Conservation (phyloP, 1,284 basidiomycete species). For the Sporisorium reilianum region DNA sequence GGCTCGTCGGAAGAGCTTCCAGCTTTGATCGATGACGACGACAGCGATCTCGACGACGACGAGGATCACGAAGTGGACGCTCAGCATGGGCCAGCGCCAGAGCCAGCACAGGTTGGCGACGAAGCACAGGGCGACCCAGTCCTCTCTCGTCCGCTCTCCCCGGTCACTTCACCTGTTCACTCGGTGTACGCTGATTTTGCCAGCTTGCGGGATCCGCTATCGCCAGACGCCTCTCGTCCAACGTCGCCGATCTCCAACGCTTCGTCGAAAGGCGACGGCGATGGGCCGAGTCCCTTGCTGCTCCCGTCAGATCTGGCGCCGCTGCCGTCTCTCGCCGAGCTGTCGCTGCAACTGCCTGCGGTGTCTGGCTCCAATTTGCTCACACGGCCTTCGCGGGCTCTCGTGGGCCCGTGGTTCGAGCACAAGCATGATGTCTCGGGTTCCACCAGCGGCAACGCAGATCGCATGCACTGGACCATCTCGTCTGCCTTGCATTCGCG, state of each 20-base stretch:
- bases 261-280: slow-evolving; percentile 39
- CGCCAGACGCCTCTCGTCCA: slow-evolving; percentile 36
- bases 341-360: slow-evolving; percentile 31
- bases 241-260: slow-evolving; percentile 44
- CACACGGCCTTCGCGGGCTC: slow-evolving; percentile 9
- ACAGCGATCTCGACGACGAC: slow-evolving; percentile 49
- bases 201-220: slow-evolving; percentile 26
- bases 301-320: slow-evolving; percentile 25
- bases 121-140: not conserved
- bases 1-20: slow-evolving; percentile 48
- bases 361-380: slow-evolving; percentile 3
- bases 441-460: slow-evolving; percentile 14
- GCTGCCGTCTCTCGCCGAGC: slow-evolving; percentile 31
- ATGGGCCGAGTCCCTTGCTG: slow-evolving; percentile 28
- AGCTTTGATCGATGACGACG: slow-evolving; percentile 42
- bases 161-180: slow-evolving; percentile 28
- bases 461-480: slow-evolving; percentile 41
- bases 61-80: slow-evolving; percentile 39
- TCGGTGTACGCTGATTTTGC: slow-evolving; percentile 21
- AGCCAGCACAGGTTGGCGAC: not conserved
- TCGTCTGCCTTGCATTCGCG: slow-evolving; percentile 16
- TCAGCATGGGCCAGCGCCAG: not conserved
- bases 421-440: slow-evolving; percentile 11
- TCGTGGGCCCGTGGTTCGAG: slow-evolving; percentile 32
- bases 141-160: slow-evolving; percentile 26